phyloP scores from a whole-genome alignment of 2,329 filamentous ascomycete genomes.

The Aspergillus terreus region DNA sequence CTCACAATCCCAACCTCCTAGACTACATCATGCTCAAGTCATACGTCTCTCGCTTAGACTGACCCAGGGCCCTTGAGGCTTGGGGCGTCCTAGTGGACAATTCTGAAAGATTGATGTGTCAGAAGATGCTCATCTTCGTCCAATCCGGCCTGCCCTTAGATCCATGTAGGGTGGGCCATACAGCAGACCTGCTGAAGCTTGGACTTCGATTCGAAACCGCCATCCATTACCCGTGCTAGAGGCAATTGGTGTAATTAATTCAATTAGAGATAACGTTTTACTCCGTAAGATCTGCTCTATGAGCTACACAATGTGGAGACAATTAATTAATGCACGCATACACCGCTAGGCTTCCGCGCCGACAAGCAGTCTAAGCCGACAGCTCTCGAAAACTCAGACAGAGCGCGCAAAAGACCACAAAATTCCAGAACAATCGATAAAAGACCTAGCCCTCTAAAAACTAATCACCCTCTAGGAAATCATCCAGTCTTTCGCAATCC shows the following conservation, averaged over 20 bases:
- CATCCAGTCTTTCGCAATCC: too few relatives aligned
- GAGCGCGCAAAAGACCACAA: background rate
- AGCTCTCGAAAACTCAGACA: background rate
- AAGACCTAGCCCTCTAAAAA: background rate
- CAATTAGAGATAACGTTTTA: background rate
- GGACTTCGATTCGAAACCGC: background rate
- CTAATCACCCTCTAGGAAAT: too few relatives aligned
- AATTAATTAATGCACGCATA: background rate
- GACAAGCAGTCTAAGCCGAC: background rate
- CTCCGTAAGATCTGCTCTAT: background rate
- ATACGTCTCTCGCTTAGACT: too few relatives aligned
- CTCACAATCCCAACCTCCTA: too few relatives aligned
- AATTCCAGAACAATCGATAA: background rate
- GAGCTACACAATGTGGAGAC: background rate
- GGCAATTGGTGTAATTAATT: background rate
- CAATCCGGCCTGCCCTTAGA: too few relatives aligned
- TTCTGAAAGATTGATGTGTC: too few relatives aligned
- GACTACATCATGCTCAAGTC: too few relatives aligned
- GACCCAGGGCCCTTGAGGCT: too few relatives aligned
- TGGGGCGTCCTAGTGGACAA: too few relatives aligned
- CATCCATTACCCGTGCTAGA: background rate
- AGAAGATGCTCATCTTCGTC: too few relatives aligned
- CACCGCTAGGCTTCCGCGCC: background rate
- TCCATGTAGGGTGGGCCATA: too few relatives aligned
- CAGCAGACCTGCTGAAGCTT: background rate